Percentiles rank a stretch among this genome's conserved stretches.
Conservation (phyloP, 768 basidiomycete species). For the Chalciporus pseudorubinellus region DNA sequence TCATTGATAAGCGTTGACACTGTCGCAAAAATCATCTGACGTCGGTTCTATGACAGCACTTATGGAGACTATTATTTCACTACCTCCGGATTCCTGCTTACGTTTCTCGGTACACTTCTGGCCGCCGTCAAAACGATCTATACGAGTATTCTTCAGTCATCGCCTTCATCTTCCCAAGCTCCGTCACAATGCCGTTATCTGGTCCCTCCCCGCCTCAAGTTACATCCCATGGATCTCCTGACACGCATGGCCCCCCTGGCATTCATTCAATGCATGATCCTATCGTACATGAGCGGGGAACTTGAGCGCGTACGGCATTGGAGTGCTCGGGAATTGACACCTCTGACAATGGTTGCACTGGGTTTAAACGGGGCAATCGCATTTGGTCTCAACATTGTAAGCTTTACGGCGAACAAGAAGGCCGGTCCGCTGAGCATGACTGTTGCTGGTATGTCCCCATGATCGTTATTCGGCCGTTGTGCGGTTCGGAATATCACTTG, state of each 20-base stretch:
- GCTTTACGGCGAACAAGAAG: constrained; percentile 93
- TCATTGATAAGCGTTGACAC: neutral
- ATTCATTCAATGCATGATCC: constrained; percentile 78
- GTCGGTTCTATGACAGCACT: constrained; percentile 52
- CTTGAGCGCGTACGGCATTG: constrained; percentile 56
- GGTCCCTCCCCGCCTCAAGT: constrained; percentile 36
- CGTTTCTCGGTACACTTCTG: constrained; percentile 85
- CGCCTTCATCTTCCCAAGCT: constrained; percentile 22
- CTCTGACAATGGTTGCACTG: constrained; percentile 50
- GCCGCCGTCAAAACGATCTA: constrained; percentile 93
- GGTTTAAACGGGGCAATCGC: constrained; percentile 82
- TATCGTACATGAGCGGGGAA: constrained; percentile 82
- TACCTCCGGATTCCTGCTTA: constrained; percentile 77
- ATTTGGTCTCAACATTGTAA: constrained; percentile 90
- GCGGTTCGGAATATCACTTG: neutral
- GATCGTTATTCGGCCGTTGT: constrained; percentile 1
- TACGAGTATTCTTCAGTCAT: constrained; percentile 77
- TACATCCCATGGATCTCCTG: constrained; percentile 83
- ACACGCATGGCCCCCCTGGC: constrained; percentile 91
- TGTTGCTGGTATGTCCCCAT: constrained; percentile 64
- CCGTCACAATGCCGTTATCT: constrained; percentile 18
- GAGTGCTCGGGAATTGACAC: constrained; percentile 39
- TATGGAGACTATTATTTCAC: constrained; percentile 97
- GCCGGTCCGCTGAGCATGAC: constrained; percentile 89
- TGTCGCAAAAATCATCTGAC: neutral